Evolutionary conservation across 306 rosid genomes (phyloP), one percentile per base, ranked within the genome.

Genomic region (Gastrolobium bilobum): DNA sequence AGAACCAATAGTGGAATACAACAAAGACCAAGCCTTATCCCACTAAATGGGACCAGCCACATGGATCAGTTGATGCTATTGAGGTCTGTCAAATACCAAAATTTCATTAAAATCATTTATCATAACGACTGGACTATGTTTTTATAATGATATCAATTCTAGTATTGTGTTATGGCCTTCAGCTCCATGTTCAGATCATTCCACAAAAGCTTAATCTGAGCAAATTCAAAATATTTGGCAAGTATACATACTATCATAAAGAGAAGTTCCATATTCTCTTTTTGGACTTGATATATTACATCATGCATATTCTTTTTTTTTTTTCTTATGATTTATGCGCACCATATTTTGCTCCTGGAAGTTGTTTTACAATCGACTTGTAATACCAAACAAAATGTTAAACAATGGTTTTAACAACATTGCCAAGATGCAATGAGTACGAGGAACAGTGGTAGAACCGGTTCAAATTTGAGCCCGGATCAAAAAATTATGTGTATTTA

Each of bases 321-420:
- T 34, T 68, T 50, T 7, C 5, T 61, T 14, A 39, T n/a, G 73
- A 30, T 77, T 46, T 6, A 10, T 66, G 58, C 54, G n/a, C 31
- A 42, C 58, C 46, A 40, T 10, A 5, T 38, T 47, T 61, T 72
- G 13, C 37, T 46, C 53, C 48, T 61, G 4, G 26, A 42, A 71
- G 2, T 70, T 40, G 39, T 68, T 59, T 61, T 42, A 39, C 30
- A 8, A 26, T 70, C 4, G 6, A n/a, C 4, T 47, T 60, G 8
- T 68, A 37, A 57, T 9, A 30, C 76, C 80, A 54, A 20, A 63
- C 42, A 38, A 11, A 73, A 26, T 13, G 8, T 81, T 54, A 61
- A 31, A 10, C 56, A 63, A 20, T 73, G 40, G 20, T 48, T 52
- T 11, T 38, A 20, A 52, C 56, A 33, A 51, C 7, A 14, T 42